These are phyloP conservation scores for Silene conica DNA, from an alignment of 148 eudicot species.

Conservation along the genomic window DNA sequence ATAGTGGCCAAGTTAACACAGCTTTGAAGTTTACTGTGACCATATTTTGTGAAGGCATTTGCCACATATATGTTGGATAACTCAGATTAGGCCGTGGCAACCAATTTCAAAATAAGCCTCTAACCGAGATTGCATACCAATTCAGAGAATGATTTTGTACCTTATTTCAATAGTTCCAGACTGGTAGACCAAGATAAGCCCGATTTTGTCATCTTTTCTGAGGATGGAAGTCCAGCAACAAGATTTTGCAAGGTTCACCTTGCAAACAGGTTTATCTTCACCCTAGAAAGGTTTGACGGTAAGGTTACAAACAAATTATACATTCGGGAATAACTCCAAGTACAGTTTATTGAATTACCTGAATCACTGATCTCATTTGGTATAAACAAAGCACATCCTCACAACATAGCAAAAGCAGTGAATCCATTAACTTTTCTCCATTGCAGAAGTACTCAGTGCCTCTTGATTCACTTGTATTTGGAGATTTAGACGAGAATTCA, in stretches of 20 bases:
- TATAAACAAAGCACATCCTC: slow-evolving; percentile 46
- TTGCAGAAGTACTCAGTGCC: slow-evolving; percentile 25
- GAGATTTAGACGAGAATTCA: slow-evolving; percentile 16
- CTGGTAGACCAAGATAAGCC: slow-evolving; percentile 47
- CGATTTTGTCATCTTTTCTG: slow-evolving; percentile 44
- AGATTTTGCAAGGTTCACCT: slow-evolving; percentile 52
- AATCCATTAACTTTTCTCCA: slow-evolving; percentile 33
- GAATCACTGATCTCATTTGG: slow-evolving; percentile 43
- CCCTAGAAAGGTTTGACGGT: slow-evolving; percentile 41
- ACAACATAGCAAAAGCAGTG: slow-evolving; percentile 54
- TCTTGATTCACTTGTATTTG: slow-evolving; percentile 23
- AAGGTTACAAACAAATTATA: slow-evolving; percentile 6
- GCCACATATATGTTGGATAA: background rate
- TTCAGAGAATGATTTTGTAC: slow-evolving; percentile 26
- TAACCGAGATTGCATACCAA: background rate
- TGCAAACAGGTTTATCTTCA: slow-evolving; percentile 48
- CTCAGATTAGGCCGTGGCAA: background rate
- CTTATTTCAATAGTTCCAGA: slow-evolving; percentile 69
- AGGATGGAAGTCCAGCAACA: slow-evolving; percentile 70
- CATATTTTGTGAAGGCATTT: background rate
- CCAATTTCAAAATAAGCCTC: background rate
- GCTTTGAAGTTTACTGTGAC: background rate
- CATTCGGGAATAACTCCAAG: background rate
- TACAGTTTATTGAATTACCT: slow-evolving; percentile 34
- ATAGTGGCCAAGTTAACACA: background rate